Base-by-base conservation (phyloP, 352 stramenopile species). In the Phytophthora agathidicida region DNA sequence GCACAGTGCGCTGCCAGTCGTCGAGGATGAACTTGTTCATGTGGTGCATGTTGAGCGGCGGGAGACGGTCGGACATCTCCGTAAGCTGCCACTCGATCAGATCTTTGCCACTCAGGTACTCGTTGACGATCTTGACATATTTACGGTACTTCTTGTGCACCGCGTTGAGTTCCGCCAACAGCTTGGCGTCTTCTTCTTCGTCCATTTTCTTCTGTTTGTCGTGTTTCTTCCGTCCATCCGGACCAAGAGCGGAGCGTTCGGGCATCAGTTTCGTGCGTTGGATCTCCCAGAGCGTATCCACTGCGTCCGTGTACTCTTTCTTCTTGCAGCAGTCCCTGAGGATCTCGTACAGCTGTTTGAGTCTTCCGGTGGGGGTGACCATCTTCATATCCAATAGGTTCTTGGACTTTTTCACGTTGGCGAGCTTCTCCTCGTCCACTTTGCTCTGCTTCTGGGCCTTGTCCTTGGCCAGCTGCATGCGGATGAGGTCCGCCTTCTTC, bases 1-100 rank as follows among this genome's bases (percentile, higher is more conserved):
- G 75, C 43, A 99, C 96, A 5, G 88, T 90, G 69, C 97, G 97
- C 80, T 99, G 97, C 97, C 97, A 99, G 69, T 94, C 77, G 66
- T 99, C 97, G 11, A 99, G 83, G 48, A 98, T 96, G 44, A 96
- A 96, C 58, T 93, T 92, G 78, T 91, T 93, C 84, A 93, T 93
- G 71, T 93, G 86, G 59, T 94, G 86, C 86, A 94, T 93, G 67
- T 94, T 94, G 28, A 94, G 77, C 32, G 86, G 86, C 17, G 86
- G 86, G 35, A 94, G 48, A 22, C 86, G 86, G 52, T 94, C 86
- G 36, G 82, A 91, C 86, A 94, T 94, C 36, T 91, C 84, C 5
- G 86, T 94, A 35, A 94, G 79, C 61, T 94, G 86, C 74, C 86
- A 94, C 66, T 88, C 83, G 41, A 94, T 94, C 16, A 94, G 61